phyloP scores from a whole-genome alignment of 2,329 filamentous ascomycete genomes.

The Phoma herbarum region DNA sequence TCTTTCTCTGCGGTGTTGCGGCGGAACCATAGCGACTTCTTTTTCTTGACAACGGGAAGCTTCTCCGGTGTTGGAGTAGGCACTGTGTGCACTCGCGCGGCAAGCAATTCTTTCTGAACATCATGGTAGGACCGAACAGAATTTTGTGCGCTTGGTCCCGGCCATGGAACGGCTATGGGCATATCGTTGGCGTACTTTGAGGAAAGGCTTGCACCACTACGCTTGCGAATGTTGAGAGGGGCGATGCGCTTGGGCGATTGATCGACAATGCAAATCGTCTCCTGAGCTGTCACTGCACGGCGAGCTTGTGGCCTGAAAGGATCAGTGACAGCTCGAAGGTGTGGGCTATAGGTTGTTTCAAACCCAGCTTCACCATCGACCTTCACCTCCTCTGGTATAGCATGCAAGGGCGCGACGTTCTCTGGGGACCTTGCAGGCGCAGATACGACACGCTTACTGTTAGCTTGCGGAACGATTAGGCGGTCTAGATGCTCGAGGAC shows the following conservation, averaged over 20 bases:
- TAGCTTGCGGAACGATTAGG: slow-evolving; percentile 58
- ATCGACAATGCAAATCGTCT: slow-evolving; percentile 67
- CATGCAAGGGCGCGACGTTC: slow-evolving; percentile 53
- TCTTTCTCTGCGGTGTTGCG: slow-evolving; percentile 47
- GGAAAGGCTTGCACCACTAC: slow-evolving; percentile 46
- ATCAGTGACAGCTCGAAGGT: slow-evolving; percentile 56
- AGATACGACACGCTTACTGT: slow-evolving; percentile 56
- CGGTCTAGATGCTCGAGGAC: slow-evolving; percentile 69
- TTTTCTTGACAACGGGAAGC: slow-evolving; percentile 49
- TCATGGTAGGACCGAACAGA: slow-evolving; percentile 32
- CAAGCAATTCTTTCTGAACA: slow-evolving; percentile 32
- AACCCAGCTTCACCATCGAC: slow-evolving; percentile 47
- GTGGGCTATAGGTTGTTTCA: slow-evolving; percentile 33
- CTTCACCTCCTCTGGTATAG: slow-evolving; percentile 62
- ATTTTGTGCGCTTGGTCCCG: slow-evolving; percentile 22
- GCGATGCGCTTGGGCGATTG: slow-evolving; percentile 61
- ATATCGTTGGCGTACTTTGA: slow-evolving; percentile 30
- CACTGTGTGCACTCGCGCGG: slow-evolving; percentile 24
- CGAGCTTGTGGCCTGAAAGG: slow-evolving; percentile 47
- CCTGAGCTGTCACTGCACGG: slow-evolving; percentile 39
- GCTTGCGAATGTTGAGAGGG: slow-evolving; percentile 66
- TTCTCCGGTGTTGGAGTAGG: slow-evolving; percentile 34
- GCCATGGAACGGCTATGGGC: slow-evolving; percentile 26
- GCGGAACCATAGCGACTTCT: slow-evolving; percentile 59
- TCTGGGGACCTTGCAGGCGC: slow-evolving; percentile 51